Conservation (phyloP, 2,329 filamentous ascomycete genomes). For the Lasiodiplodia citricola region DNA sequence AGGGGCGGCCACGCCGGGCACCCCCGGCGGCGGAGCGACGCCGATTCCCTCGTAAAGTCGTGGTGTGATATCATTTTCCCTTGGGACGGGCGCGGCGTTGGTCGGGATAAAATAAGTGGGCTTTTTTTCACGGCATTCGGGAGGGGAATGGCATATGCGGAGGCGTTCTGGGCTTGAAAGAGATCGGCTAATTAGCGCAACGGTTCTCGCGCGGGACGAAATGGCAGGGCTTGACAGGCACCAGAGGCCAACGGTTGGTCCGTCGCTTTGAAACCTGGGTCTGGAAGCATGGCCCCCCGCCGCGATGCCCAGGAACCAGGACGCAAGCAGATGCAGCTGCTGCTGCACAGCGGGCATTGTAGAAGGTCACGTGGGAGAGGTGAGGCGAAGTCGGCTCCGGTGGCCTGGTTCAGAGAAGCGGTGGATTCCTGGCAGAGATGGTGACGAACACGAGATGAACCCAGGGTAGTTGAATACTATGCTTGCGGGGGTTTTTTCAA, state of each 20-base stretch:
- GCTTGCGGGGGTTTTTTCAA: too few species aligned
- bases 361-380: neutral
- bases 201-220: neutral
- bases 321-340: neutral
- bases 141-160: neutral
- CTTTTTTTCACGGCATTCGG: neutral
- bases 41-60: slow-evolving; percentile 23
- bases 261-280: neutral
- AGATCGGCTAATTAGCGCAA: neutral
- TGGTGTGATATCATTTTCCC: neutral
- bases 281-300: neutral
- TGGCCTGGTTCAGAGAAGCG: neutral
- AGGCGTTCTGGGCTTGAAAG: slow-evolving; percentile 3
- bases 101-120: slow-evolving; percentile 6
- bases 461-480: too few species aligned
- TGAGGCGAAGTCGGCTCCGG: neutral
- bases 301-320: slow-evolving; percentile 10
- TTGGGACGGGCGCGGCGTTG: neutral
- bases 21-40: slow-evolving; percentile 35
- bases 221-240: neutral
- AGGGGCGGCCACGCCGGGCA: slow-evolving; percentile 29
- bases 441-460: slow-evolving; percentile 16
- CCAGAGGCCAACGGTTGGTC: neutral
- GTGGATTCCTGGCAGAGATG: neutral
- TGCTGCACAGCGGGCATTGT: neutral